phyloP scores from a whole-genome alignment of 1,284 basidiomycete genomes.

The Coriolopsis trogii region DNA sequence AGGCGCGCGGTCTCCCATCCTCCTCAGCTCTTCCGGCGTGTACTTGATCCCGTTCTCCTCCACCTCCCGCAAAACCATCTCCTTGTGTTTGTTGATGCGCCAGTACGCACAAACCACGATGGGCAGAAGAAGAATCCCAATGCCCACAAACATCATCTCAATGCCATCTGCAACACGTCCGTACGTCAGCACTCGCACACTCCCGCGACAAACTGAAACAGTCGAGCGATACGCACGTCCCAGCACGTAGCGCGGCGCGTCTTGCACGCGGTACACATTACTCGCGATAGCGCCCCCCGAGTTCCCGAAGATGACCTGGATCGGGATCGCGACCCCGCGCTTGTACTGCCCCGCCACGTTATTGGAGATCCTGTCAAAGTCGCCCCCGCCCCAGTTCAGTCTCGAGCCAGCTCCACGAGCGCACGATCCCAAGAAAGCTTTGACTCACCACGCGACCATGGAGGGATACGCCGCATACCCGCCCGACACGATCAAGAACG shows the following conservation, averaged over 20 bases:
- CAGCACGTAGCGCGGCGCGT: conserved; percentile 60
- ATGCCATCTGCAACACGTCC: conserved; percentile 48
- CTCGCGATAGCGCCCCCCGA: conserved; percentile 56
- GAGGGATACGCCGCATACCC: conserved; percentile 65
- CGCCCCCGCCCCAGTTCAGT: no score
- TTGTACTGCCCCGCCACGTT: conserved; percentile 68
- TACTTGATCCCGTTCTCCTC: conserved; percentile 18
- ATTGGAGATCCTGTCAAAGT: conserved; percentile 38
- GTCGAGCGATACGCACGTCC: conserved; percentile 48
- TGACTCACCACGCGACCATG: conserved; percentile 63
- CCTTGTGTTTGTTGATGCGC: conserved; percentile 51
- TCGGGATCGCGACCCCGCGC: conserved; percentile 23
- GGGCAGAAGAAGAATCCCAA: conserved; percentile 59
- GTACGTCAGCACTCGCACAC: background rate
- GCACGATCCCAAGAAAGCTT: conserved; percentile 65
- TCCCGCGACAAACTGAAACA: no score
- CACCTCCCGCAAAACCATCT: conserved; percentile 20
- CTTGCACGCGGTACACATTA: conserved; percentile 60
- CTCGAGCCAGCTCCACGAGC: conserved; percentile 58
- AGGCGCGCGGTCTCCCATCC: conserved; percentile 63
- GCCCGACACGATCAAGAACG: conserved; percentile 62
- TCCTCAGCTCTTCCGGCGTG: conserved; percentile 42
- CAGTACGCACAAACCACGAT: conserved; percentile 51
- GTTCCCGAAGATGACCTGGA: conserved; percentile 47
- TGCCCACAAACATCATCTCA: conserved; percentile 66